These are phyloP conservation scores for Apophysomyces variabilis DNA, from an alignment of 371 early-diverging fungal species.

Conservation along the genomic window DNA sequence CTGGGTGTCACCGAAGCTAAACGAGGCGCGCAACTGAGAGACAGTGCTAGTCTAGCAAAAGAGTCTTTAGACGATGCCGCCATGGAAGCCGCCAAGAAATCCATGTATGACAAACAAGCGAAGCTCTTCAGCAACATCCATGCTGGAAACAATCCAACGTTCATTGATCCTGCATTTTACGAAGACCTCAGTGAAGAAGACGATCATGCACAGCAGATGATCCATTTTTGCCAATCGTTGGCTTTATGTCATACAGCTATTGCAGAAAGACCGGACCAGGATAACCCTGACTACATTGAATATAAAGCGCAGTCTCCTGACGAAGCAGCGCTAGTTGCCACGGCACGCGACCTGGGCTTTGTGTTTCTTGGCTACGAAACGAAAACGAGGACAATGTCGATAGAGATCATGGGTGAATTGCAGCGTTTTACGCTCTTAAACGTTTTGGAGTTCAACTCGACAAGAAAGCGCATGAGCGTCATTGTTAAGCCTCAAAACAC, in stretches of 20 bases:
- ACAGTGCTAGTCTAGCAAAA: constrained; percentile 8
- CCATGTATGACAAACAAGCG: constrained; percentile 44
- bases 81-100: constrained; percentile 18
- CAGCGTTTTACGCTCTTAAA: constrained; percentile 58
- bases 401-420: constrained; percentile 36
- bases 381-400: constrained; percentile 35
- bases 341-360: constrained; percentile 85
- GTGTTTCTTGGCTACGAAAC: constrained; percentile 73
- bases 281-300: constrained; percentile 51
- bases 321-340: constrained; percentile 91
- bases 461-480: constrained; percentile 77
- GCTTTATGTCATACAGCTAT: constrained; percentile 94
- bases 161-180: constrained; percentile 48
- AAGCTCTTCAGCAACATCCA: constrained; percentile 41
- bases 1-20: constrained; percentile 49
- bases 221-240: constrained; percentile 79
- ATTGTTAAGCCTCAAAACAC: constrained; percentile 59
- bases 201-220: constrained; percentile 31
- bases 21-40: constrained; percentile 33
- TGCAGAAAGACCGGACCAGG: constrained; percentile 56
- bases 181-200: constrained; percentile 33
- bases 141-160: constrained; percentile 43
- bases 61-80: constrained; percentile 12
- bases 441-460: constrained; percentile 69
- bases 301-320: constrained; percentile 95